These are phyloP conservation scores for Saururus chinensis DNA, from an alignment of 164 flowering plant genomes.

Conservation along the genomic window DNA sequence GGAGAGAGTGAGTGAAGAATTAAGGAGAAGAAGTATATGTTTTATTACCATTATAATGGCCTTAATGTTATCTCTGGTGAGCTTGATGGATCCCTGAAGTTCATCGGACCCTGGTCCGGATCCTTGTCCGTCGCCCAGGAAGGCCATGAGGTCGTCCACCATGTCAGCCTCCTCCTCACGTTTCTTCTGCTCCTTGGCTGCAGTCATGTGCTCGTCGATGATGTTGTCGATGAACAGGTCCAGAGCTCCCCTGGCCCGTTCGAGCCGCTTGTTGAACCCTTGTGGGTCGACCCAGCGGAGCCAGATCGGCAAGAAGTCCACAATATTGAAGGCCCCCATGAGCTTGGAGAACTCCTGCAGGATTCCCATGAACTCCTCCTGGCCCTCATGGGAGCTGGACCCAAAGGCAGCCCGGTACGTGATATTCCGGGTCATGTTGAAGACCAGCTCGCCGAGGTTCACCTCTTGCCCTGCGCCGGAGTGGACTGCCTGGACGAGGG, in stretches of 20 bases:
- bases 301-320: constrained; percentile 62
- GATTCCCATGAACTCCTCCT: constrained; percentile 50
- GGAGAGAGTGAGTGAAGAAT: no score
- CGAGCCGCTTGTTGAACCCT: constrained; percentile 32
- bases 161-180: constrained; percentile 34
- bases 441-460: constrained; percentile 56
- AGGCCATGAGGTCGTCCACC: constrained; percentile 69
- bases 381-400: constrained; percentile 35
- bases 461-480: constrained; percentile 23
- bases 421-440: constrained; percentile 43
- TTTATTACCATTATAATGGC: constrained; percentile 88
- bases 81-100: constrained; percentile 28
- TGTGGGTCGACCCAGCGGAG: constrained; percentile 54
- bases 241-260: constrained; percentile 36
- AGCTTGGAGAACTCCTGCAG: constrained; percentile 75
- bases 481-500: constrained; percentile 17
- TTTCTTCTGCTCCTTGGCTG: constrained; percentile 9
- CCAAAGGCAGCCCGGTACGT: constrained; percentile 73
- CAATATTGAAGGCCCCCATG: constrained; percentile 67
- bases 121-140: constrained; percentile 30
- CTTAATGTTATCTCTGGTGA: constrained; percentile 66
- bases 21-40: no score
- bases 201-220: constrained; percentile 50
- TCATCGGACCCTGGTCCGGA: constrained; percentile 26
- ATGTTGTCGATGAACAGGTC: constrained; percentile 61